These are phyloP conservation scores for Corinectria fuckeliana DNA, from an alignment of 2,329 filamentous ascomycete genomes.

Conservation along the genomic window DNA sequence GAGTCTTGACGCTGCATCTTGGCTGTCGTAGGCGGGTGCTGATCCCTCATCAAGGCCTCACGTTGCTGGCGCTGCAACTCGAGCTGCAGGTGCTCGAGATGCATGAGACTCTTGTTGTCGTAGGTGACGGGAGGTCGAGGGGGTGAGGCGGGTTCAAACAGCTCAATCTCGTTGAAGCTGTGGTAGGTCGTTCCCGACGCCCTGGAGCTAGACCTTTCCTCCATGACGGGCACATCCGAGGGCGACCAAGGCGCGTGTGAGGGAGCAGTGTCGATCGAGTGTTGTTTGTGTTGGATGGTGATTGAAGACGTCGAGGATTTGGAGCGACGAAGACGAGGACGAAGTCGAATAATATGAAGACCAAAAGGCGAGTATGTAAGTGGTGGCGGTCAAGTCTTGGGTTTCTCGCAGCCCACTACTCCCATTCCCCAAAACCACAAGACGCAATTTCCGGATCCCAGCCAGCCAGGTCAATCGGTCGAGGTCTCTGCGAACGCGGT, in stretches of 20 bases:
- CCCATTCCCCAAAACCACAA: conserved; percentile 24
- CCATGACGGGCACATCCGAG: conserved; percentile 38
- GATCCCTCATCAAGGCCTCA: conserved; percentile 35
- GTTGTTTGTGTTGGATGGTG: not conserved
- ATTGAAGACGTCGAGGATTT: not conserved
- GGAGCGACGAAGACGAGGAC: not conserved
- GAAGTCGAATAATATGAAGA: not conserved
- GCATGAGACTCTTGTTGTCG: conserved; percentile 28
- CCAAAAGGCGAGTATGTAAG: conserved; percentile 1
- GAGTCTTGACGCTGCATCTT: conserved; percentile 64
- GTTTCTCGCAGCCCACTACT: conserved; percentile 19
- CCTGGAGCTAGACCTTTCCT: conserved; percentile 49
- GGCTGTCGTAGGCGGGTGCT: conserved; percentile 39
- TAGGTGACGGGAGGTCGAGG: conserved; percentile 35
- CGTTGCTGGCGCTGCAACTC: conserved; percentile 32
- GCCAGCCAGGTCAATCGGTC: conserved; percentile 29
- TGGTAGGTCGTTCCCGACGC: conserved; percentile 60
- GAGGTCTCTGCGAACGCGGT: conserved; percentile 26
- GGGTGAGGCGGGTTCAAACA: conserved; percentile 49
- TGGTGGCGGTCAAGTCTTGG: conserved; percentile 16
- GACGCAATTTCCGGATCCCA: conserved; percentile 33
- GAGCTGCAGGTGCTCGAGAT: conserved; percentile 31
- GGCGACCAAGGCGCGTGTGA: not conserved
- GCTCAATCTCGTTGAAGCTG: conserved; percentile 59
- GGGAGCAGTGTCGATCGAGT: not conserved